phyloP scores from a whole-genome alignment of 768 basidiomycete species.

The Psilocybe subaeruginosa region DNA sequence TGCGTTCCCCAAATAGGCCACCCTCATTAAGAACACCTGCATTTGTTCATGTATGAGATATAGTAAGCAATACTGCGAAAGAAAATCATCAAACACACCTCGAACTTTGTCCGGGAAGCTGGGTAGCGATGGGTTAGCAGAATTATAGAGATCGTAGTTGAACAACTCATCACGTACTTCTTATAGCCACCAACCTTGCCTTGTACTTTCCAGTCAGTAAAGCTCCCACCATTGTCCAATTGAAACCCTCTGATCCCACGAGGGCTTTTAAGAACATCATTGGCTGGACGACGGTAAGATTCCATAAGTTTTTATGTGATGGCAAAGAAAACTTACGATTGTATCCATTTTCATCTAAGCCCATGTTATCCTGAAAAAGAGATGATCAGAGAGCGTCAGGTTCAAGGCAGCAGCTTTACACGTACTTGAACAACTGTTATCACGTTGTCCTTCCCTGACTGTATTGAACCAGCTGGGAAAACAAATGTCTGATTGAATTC shows the following conservation, averaged over 20 bases:
- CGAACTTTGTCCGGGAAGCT: slow-evolving; percentile 77
- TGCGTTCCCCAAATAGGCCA: slow-evolving; percentile 66
- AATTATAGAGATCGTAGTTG: not conserved
- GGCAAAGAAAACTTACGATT: slow-evolving; percentile 35
- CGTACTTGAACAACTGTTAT: slow-evolving; percentile 74
- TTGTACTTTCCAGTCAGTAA: slow-evolving; percentile 71
- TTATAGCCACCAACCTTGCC: slow-evolving; percentile 74
- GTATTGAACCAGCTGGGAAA: slow-evolving; percentile 61
- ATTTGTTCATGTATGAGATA: not conserved
- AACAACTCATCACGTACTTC: slow-evolving; percentile 38
- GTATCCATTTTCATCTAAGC: slow-evolving; percentile 59
- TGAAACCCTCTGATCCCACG: slow-evolving; percentile 79
- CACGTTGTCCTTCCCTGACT: slow-evolving; percentile 62
- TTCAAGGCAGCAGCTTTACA: not conserved
- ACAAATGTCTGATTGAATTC: slow-evolving; percentile 69
- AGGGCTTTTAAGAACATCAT: slow-evolving; percentile 68
- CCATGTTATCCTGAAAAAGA: slow-evolving; percentile 71
- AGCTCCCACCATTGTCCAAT: slow-evolving; percentile 54
- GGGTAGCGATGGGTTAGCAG: not conserved
- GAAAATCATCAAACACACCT: slow-evolving; percentile 24
- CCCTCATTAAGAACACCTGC: slow-evolving; percentile 64
- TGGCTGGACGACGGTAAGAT: slow-evolving; percentile 15
- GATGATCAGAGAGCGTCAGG: not conserved
- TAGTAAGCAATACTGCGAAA: no score
- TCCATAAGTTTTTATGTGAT: not conserved